Evolutionary conservation across 2,329 filamentous ascomycete genomes (phyloP).

Genomic region (Curvularia sp.): DNA sequence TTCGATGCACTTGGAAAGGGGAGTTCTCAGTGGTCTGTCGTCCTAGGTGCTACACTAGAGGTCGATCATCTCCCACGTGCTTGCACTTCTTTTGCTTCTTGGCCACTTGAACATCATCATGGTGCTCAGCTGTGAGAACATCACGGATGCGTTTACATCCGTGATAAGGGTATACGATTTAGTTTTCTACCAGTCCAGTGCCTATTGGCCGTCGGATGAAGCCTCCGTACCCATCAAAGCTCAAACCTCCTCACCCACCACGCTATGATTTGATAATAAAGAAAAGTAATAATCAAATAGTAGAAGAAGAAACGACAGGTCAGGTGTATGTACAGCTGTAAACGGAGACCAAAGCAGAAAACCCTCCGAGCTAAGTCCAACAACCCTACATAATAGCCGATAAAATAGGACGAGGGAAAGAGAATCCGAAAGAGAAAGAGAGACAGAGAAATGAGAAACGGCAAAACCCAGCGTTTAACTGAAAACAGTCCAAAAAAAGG

Average conservation of each 20-base stretch:
- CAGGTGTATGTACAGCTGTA: not conserved
- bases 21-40: not conserved
- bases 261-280: not conserved
- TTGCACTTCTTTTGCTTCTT: not conserved
- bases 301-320: not conserved
- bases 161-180: not conserved
- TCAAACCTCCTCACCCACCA: not conserved
- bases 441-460: not conserved
- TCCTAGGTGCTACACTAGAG: not conserved
- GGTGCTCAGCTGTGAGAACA: not conserved
- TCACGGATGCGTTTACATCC: not conserved
- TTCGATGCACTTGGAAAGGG: not conserved
- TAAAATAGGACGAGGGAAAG: not conserved
- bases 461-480: not conserved
- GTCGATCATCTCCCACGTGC: not conserved
- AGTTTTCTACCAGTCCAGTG: not conserved
- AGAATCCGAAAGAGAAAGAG: conserved; percentile 5
- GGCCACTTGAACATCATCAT: not conserved
- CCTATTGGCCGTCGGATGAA: not conserved
- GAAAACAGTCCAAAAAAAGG: not conserved
- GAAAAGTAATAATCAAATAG: not conserved
- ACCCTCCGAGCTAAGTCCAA: not conserved
- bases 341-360: not conserved
- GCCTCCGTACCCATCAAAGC: not conserved
- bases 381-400: not conserved